Percentiles rank a stretch among this genome's conserved stretches.
phyloP scores from a whole-genome alignment of 1,139 yeast genomes.

The Scheffersomyces titani region DNA sequence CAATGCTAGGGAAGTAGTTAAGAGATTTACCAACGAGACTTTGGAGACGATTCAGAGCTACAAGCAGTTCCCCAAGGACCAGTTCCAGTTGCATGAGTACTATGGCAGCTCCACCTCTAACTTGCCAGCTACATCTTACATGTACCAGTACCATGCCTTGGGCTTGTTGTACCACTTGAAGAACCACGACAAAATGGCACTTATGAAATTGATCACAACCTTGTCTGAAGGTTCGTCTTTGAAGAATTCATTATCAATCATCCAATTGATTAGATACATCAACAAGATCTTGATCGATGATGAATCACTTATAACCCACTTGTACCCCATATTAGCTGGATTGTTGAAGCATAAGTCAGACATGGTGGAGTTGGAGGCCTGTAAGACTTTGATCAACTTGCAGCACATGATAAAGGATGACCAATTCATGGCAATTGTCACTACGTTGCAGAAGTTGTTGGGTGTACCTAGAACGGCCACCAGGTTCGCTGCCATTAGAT shows the following conservation, averaged over 20 bases:
- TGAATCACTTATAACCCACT: conserved; percentile 52
- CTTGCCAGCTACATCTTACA: conserved; percentile 68
- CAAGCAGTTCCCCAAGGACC: conserved; percentile 65
- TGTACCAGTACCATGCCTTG: conserved; percentile 94
- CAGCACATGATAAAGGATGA: conserved; percentile 60
- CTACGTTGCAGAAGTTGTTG: conserved; percentile 73
- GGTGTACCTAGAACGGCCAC: conserved; percentile 90
- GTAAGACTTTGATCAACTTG: conserved; percentile 72
- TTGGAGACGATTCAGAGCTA: conserved; percentile 79
- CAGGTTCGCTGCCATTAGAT: conserved; percentile 90
- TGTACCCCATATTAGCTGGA: conserved; percentile 64
- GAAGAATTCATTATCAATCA: conserved; percentile 74
- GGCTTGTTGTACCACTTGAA: conserved; percentile 87
- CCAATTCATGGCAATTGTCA: conserved; percentile 64
- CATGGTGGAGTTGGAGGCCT: conserved; percentile 92
- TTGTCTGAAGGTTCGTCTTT: conserved; percentile 63
- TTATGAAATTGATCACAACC: conserved; percentile 85
- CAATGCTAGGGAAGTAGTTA: conserved; percentile 86
- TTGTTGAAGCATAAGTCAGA: conserved; percentile 85
- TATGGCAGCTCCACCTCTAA: conserved; percentile 52
- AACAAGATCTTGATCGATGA: conserved; percentile 67
- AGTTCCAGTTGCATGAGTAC: conserved; percentile 55
- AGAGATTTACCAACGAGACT: conserved; percentile 91
- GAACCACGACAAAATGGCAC: conserved; percentile 91
- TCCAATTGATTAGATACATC: conserved; percentile 83